A percentile compares a stretch with the other conserved stretches of the same genome.
Evolutionary conservation across 1,139 yeast species (phyloP).

Genomic region (Candida pseudoviswanathii): DNA sequence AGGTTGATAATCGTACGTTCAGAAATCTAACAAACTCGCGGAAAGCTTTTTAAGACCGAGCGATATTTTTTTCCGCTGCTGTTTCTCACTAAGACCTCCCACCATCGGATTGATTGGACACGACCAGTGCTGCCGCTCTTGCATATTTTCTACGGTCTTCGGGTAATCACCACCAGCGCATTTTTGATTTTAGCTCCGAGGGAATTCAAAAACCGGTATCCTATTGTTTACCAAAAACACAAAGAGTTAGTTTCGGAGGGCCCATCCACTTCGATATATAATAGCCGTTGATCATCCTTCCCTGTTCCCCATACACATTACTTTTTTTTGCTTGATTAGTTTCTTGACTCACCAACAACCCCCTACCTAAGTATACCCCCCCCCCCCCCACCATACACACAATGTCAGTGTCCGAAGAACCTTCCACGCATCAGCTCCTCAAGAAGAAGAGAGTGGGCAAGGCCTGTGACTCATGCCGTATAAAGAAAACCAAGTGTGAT

Average conservation of each 20-base stretch:
- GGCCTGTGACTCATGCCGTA: conserved; percentile 80
- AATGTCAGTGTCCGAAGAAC: conserved; percentile 5
- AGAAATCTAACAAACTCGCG: too few relatives aligned
- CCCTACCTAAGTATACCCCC: background rate
- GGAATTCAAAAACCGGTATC: background rate
- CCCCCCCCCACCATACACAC: background rate
- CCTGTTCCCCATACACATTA: background rate
- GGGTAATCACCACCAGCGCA: background rate
- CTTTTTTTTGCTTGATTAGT: too few relatives aligned
- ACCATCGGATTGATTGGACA: background rate
- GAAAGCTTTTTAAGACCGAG: background rate
- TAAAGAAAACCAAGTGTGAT: conserved; percentile 75
- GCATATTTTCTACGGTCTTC: background rate
- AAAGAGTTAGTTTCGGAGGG: too few relatives aligned
- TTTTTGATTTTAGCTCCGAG: background rate
- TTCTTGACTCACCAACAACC: too few relatives aligned
- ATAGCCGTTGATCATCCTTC: background rate
- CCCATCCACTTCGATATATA: background rate
- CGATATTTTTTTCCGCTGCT: background rate
- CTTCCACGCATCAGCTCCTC: conserved; percentile 17
- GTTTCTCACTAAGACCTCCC: background rate
- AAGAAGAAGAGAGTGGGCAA: conserved; percentile 75
- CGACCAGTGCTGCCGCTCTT: background rate
- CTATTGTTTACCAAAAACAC: background rate
- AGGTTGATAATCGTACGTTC: too few relatives aligned